phyloP scores from a whole-genome alignment of 225 moss, liverwort and hornwort species.

The Anthoceros angustus region DNA sequence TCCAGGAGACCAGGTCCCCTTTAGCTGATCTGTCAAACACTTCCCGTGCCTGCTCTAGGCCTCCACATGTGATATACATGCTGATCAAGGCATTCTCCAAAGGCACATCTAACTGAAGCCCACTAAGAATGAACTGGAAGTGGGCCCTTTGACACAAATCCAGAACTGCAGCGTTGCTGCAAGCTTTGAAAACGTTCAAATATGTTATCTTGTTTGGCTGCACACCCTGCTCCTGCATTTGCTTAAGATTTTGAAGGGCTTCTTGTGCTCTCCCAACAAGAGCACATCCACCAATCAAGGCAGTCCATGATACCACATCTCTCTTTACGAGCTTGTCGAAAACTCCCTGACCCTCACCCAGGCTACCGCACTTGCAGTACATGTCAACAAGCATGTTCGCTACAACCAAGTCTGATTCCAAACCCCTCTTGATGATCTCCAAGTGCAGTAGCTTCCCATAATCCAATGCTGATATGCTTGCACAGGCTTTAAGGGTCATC shows the following conservation, averaged over 20 bases:
- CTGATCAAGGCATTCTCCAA: neutral
- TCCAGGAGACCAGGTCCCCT: neutral
- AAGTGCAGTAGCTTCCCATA: neutral
- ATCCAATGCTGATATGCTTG: constrained; percentile 2
- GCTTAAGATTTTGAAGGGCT: constrained; percentile 1
- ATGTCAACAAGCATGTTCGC: constrained; percentile 6
- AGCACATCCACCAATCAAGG: constrained; percentile 11
- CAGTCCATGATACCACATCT: constrained; percentile 3
- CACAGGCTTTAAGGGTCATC: neutral
- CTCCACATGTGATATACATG: constrained; percentile 11
- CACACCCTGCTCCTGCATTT: constrained; percentile 8
- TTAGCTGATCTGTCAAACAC: constrained; percentile 10
- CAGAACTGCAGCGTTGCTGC: constrained; percentile 1
- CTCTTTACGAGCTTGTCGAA: constrained; percentile 10
- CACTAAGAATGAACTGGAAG: neutral
- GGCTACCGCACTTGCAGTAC: constrained; percentile 2
- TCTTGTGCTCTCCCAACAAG: constrained; percentile 6
- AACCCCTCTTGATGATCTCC: constrained; percentile 4
- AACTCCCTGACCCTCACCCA: constrained; percentile 7
- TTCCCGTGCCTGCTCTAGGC: constrained; percentile 10
- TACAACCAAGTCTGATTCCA: constrained; percentile 5
- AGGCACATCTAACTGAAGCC: constrained; percentile 6
- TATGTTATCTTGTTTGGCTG: constrained; percentile 2
- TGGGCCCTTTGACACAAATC: constrained; percentile 8
- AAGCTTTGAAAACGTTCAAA: constrained; percentile 9